Evolutionary conservation across 2,329 filamentous ascomycete species (phyloP), one percentile per base, ranked within the genome.

Genomic region (Talaromyces piceae): DNA sequence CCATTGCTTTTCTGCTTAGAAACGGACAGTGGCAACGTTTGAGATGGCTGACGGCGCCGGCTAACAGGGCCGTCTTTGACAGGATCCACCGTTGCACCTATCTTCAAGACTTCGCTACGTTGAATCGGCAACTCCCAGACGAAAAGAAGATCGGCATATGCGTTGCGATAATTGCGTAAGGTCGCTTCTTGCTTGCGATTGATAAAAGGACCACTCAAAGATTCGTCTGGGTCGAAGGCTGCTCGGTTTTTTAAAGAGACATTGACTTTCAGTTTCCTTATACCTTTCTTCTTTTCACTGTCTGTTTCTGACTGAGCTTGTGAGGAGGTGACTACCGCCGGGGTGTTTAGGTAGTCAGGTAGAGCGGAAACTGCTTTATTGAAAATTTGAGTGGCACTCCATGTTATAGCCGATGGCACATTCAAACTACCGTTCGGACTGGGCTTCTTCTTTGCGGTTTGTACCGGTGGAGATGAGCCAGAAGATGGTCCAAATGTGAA

Each of bases 91-190:
- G 73, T 59, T 0, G 72, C 71, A 46, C 77, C 75, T 52, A 79
- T 77, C 57, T 82, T 82, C 23, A 82, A 68, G 2, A 84, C 68
- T 61, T 84, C 81, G 12, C 77, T 75, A 46, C 76, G 73, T 56
- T 78, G 70, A 20, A 78, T 71, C 11, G 74, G 67, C 9, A 84
- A 57, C 11, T 74, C 74, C 81, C 81, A 84, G 7, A 77, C 73
- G n/a, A 75, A 75, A 4, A 84, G 70, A 50, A 81, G 68, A 45
- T 81, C 69, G 3, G 81, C 79, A 63, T 84, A 84, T 41, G 75
- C 70, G 47, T 71, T 66, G 39, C 79, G 74, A 67, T 82, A 85
- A 2, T 73, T 68, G 5, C 65, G 67, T 57, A 77, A 78, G 41
- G 77, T 67, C 56, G 63, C 65, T 18, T 73, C 70, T 41, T 77